Evolutionary conservation across 192 early-diverging fungal genomes (phyloP).

Genomic region (Chytriomyces confervae): DNA sequence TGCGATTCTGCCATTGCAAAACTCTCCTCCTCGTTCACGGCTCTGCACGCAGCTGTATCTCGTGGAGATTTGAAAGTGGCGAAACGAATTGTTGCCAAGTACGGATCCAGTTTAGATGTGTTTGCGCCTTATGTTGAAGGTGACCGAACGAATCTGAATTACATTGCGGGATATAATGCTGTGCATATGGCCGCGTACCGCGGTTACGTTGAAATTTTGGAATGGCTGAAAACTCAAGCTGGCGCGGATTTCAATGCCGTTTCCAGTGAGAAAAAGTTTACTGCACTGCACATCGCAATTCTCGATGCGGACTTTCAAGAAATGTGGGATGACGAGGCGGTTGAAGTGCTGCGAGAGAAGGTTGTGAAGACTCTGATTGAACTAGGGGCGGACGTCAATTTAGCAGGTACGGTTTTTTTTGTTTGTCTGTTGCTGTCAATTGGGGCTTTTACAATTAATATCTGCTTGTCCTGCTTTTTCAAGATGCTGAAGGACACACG

Average conservation of each 20-base stretch:
- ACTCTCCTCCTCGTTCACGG: neutral
- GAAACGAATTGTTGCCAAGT: neutral
- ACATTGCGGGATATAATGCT: neutral
- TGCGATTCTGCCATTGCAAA: neutral
- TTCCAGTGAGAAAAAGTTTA: neutral
- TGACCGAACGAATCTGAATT: neutral
- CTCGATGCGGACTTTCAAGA: neutral
- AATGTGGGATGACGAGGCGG: neutral
- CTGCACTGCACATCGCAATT: neutral
- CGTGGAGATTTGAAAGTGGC: neutral
- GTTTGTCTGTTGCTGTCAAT: too few relatives aligned
- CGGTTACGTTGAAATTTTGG: neutral
- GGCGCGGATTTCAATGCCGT: neutral
- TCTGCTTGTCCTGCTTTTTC: too few relatives aligned
- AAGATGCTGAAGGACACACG: neutral
- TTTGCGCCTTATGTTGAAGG: neutral
- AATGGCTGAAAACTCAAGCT: neutral
- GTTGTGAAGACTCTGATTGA: slow-evolving; percentile 1
- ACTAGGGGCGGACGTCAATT: neutral
- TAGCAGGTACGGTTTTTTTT: neutral
- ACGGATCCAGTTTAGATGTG: neutral
- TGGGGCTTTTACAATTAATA: too few relatives aligned
- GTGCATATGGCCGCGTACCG: neutral
- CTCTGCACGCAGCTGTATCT: neutral
- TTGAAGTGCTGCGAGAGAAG: neutral